Conservation (phyloP, 306 rosid genomes). For the Cicer bijugum region DNA sequence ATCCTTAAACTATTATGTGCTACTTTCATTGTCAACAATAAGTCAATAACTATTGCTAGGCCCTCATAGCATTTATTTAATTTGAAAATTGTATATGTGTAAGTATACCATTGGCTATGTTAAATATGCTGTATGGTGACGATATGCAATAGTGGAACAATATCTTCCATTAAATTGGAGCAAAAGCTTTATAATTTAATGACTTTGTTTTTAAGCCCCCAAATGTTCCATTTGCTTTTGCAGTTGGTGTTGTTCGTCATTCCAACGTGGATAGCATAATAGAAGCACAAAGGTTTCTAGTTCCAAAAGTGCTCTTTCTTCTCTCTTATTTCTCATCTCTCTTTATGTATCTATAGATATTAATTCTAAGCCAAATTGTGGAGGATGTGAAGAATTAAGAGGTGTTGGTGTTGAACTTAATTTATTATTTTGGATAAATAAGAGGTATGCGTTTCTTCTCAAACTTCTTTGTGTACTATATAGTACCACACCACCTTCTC, state of each 20-base stretch:
- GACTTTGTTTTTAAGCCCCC: not conserved
- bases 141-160: slow-evolving; percentile 14
- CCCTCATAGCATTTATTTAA: not conserved
- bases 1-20: not conserved
- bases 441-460: slow-evolving; percentile 11
- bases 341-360: not conserved
- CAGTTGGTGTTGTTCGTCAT: slow-evolving; percentile 2
- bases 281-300: slow-evolving; percentile 2
- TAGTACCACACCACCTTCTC: too few relatives aligned
- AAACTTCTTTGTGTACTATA: not conserved
- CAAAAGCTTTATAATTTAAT: not conserved
- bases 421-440: too few relatives aligned
- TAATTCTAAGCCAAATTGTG: not conserved
- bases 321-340: slow-evolving; percentile 8
- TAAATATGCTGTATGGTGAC: not conserved
- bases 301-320: slow-evolving; percentile 11
- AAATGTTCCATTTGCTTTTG: slow-evolving; percentile 2
- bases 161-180: slow-evolving; percentile 16
- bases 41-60: too few relatives aligned
- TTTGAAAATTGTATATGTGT: slow-evolving; percentile 6
- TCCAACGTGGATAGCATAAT: slow-evolving; percentile 32
- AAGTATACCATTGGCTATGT: not conserved
- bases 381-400: slow-evolving; percentile 23
- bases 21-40: not conserved
- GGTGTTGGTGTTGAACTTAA: not conserved